Conservation (phyloP, 768 basidiomycete genomes). For the Lactarius quietus region DNA sequence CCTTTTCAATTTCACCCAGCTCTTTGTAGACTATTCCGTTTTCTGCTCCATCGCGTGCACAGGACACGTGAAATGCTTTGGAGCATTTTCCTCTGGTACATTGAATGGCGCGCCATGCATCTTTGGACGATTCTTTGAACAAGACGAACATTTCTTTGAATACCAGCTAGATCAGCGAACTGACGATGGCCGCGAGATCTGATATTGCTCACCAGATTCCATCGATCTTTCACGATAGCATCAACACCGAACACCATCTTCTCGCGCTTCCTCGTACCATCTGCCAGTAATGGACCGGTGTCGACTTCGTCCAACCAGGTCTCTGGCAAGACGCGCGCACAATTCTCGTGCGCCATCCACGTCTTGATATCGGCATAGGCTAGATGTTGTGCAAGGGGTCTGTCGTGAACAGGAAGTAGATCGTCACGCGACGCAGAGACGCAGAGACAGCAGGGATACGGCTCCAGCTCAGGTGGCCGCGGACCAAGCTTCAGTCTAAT, state of each 20-base stretch:
- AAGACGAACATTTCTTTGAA: conserved; percentile 85
- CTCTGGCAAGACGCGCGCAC: conserved; percentile 81
- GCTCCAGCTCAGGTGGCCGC: conserved; percentile 50
- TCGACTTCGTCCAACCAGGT: conserved; percentile 83
- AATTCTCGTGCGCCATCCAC: conserved; percentile 79
- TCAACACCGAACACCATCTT: conserved; percentile 79
- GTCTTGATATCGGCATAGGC: conserved; percentile 31
- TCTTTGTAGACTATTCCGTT: conserved; percentile 57
- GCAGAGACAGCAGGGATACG: conserved; percentile 68
- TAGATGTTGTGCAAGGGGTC: conserved; percentile 38
- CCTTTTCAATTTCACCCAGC: conserved; percentile 72
- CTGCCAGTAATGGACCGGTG: conserved; percentile 29
- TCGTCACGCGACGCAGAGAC: conserved; percentile 50
- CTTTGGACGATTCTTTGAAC: conserved; percentile 63
- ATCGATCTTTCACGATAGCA: conserved; percentile 84
- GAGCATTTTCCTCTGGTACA: conserved; percentile 94
- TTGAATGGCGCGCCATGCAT: conserved; percentile 80
- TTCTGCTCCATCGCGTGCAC: conserved; percentile 60
- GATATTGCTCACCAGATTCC: conserved; percentile 73
- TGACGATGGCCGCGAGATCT: not conserved
- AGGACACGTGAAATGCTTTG: conserved; percentile 90
- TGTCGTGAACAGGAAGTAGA: conserved; percentile 64
- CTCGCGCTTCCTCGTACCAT: conserved; percentile 40
- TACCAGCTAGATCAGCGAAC: not conserved
- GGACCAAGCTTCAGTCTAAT: conserved; percentile 69